Conservation (phyloP, 2,329 filamentous ascomycete species). For the Mollisiaceae sp. region DNA sequence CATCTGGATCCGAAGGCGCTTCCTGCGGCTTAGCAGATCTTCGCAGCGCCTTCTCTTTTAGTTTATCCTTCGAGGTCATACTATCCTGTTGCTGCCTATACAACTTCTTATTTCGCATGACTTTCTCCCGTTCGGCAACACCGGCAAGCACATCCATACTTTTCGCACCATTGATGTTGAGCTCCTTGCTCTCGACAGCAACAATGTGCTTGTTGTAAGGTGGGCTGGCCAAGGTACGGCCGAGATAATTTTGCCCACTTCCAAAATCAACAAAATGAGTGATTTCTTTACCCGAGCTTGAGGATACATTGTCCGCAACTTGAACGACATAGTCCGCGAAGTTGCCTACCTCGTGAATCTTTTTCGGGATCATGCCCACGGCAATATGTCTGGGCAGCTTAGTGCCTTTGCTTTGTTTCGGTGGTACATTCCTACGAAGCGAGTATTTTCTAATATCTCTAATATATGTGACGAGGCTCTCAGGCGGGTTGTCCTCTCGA, state of each 20-base stretch:
- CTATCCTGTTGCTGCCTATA: slow-evolving; percentile 52
- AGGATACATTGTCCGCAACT: slow-evolving; percentile 62
- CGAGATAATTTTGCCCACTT: slow-evolving; percentile 95
- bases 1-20: slow-evolving; percentile 34
- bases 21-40: slow-evolving; percentile 44
- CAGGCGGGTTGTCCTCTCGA: slow-evolving; percentile 35
- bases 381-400: slow-evolving; percentile 73
- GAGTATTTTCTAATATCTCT: slow-evolving; percentile 71
- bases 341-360: slow-evolving; percentile 89
- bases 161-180: slow-evolving; percentile 85
- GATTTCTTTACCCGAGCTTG: slow-evolving; percentile 62
- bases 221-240: slow-evolving; percentile 80
- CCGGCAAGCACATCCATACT: slow-evolving; percentile 84
- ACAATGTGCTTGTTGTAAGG: slow-evolving; percentile 88
- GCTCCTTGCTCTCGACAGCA: slow-evolving; percentile 85
- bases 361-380: slow-evolving; percentile 95
- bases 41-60: slow-evolving; percentile 48
- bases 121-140: slow-evolving; percentile 72
- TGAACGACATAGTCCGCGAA: slow-evolving; percentile 84
- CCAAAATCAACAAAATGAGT: slow-evolving; percentile 95
- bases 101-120: slow-evolving; percentile 84
- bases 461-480: slow-evolving; percentile 73
- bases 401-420: slow-evolving; percentile 52
- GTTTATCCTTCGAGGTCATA: slow-evolving; percentile 48
- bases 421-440: slow-evolving; percentile 65